phyloP scores from a whole-genome alignment of 2,329 filamentous ascomycete genomes.

The Aspergillus viridinutans region DNA sequence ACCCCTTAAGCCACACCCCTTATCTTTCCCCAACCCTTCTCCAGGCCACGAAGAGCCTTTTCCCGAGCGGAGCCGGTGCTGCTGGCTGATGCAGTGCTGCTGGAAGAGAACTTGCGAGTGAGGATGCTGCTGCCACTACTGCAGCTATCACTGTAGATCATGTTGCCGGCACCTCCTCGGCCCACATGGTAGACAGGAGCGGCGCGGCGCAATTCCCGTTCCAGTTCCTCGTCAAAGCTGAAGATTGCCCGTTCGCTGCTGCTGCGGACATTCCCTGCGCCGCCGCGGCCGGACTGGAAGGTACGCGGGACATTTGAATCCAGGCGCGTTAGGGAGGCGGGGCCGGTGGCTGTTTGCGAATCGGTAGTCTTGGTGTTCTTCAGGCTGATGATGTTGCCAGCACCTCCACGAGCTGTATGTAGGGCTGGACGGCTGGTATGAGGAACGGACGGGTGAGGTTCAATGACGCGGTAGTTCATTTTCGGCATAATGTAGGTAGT shows the following conservation, averaged over 20 bases:
- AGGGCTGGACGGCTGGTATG: conserved; percentile 46
- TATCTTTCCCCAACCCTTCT: conserved; percentile 40
- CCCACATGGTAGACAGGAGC: conserved; percentile 63
- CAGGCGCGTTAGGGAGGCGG: conserved; percentile 50
- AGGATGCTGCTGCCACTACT: conserved; percentile 20
- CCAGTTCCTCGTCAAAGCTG: conserved; percentile 64
- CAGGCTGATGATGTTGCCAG: conserved; percentile 55
- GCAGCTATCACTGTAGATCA: conserved; percentile 28
- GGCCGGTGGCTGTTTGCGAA: conserved; percentile 40
- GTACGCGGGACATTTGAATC: conserved; percentile 39
- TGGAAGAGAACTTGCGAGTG: conserved; percentile 34
- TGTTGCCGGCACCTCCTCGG: conserved; percentile 58
- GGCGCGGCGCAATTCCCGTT: conserved; percentile 52
- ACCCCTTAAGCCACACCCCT: conserved; percentile 29
- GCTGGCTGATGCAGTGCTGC: conserved; percentile 33
- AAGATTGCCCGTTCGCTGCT: conserved; percentile 57
- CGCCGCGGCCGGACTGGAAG: conserved; percentile 50
- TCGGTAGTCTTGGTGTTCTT: conserved; percentile 49
- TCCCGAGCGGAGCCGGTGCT: conserved; percentile 35
- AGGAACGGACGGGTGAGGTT: conserved; percentile 58
- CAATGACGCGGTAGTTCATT: conserved; percentile 52
- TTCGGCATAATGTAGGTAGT: conserved; percentile 26
- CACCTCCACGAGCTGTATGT: conserved; percentile 54
- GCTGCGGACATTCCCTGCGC: conserved; percentile 53
- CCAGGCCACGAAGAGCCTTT: conserved; percentile 32